Evolutionary conservation across 1,139 yeast species (phyloP).

Genomic region (Kodamaea plutei): DNA sequence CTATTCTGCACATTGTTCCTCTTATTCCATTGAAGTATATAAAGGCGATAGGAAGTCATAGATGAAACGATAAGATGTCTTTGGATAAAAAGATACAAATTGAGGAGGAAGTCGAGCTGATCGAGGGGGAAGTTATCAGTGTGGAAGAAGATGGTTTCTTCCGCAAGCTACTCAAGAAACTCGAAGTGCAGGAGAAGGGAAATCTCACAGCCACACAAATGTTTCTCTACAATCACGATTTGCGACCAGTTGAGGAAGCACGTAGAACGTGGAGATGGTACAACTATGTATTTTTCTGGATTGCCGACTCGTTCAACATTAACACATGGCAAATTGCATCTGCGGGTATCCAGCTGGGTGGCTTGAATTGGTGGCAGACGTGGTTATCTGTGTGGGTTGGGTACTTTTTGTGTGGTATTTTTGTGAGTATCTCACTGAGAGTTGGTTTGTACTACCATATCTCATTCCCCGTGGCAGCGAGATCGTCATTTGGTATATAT

Average conservation of each 20-base stretch:
- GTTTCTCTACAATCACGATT: constrained; percentile 66
- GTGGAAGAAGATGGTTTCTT: constrained; percentile 3
- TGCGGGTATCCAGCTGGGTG: constrained; percentile 62
- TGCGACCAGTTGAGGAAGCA: constrained; percentile 67
- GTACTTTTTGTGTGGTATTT: constrained; percentile 55
- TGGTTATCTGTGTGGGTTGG: constrained; percentile 86
- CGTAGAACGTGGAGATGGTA: constrained; percentile 80
- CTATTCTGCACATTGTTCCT: no score
- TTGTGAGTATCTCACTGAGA: constrained; percentile 62
- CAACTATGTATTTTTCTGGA: constrained; percentile 75
- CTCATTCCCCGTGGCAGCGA: constrained; percentile 71
- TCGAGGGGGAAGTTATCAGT: constrained; percentile 5
- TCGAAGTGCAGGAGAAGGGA: constrained; percentile 26
- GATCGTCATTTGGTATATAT: constrained; percentile 74
- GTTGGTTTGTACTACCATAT: constrained; percentile 73
- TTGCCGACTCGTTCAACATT: constrained; percentile 82
- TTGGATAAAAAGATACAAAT: no score
- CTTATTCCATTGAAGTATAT: no score
- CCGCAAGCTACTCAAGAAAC: constrained; percentile 1
- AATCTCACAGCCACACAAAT: constrained; percentile 46
- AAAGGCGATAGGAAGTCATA: no score
- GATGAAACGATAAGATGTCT: no score
- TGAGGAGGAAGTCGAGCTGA: not conserved
- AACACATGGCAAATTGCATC: constrained; percentile 92
- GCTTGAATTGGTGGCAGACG: constrained; percentile 85